Evolutionary conservation across 1,284 basidiomycete genomes (phyloP), one percentile per base, ranked within the genome.

Genomic region (Moesziomyces parantarcticus): DNA sequence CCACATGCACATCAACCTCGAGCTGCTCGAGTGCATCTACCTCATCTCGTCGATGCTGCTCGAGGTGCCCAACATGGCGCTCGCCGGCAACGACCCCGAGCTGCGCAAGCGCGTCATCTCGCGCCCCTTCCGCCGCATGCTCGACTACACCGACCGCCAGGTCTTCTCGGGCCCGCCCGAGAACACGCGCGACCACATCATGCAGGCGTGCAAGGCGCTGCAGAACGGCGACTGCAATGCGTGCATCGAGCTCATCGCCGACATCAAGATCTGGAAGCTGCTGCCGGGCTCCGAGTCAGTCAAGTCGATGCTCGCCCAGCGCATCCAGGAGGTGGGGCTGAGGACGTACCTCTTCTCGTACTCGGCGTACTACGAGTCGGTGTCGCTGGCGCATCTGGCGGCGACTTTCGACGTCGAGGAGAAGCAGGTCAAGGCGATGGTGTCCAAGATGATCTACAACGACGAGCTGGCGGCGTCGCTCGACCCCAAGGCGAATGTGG

Each of bases 1-100:
- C 91, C 97, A 99, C 86, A 93, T 99, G 92, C 97, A 99, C 86
- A 96, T 99, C 86, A 99, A 99, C 87, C 93, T 97, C 16, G 97
- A 99, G 85, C 87, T 99, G 26, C 88, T 99, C 67, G 97, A 99
- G 85, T 95, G 94, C 44, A 95, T 94, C 9, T 99, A 98, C 88
- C 88, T 99, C 44, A 94, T 97, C 41, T 96, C 93, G 20, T 97
- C 93, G 85, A 99, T 99, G 97, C 88, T 99, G 43, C 91, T 98
- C 53, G 97, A 99, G 86, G 94, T 99, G 23, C 97, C 97, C 8
- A 86, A 97, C 50, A 88, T 99, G 41, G 97, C 97, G 1, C 93
- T 92, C 81, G 93, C 96, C 57, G 93, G 91, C 9, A 93, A 96
- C 83, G 97, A 99, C 85, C 89, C 92, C 82, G 94, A 92, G 85